Evolutionary conservation across 2,329 filamentous ascomycete species (phyloP).

Genomic region (Coniosporium tulheliwenetii): DNA sequence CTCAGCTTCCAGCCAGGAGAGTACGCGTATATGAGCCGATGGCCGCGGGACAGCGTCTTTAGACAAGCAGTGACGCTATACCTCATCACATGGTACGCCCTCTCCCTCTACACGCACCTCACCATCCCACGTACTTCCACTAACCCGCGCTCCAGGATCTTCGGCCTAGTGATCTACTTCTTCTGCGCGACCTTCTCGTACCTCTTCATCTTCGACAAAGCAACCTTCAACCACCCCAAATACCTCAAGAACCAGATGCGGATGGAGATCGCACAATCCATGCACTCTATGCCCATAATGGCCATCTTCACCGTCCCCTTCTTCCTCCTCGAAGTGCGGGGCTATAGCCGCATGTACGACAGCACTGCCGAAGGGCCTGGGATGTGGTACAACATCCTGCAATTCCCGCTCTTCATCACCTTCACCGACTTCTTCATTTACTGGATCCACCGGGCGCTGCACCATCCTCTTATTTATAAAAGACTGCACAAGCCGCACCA

Average conservation of each 20-base stretch:
- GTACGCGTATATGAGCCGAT: conserved; percentile 65
- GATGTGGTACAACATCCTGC: conserved; percentile 59
- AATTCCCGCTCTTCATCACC: conserved; percentile 75
- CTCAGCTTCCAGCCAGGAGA: conserved; percentile 54
- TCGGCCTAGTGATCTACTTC: conserved; percentile 75
- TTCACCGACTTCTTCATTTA: conserved; percentile 89
- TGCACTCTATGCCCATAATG: conserved; percentile 66
- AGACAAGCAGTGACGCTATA: conserved; percentile 65
- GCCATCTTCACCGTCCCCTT: conserved; percentile 64
- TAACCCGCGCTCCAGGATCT: conserved; percentile 44
- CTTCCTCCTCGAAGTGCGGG: conserved; percentile 71
- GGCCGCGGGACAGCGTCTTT: conserved; percentile 60
- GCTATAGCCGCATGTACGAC: conserved; percentile 80
- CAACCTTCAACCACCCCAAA: conserved; percentile 75
- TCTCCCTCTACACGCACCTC: background rate
- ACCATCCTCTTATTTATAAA: conserved; percentile 73
- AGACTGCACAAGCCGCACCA: conserved; percentile 90
- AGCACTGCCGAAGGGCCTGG: conserved; percentile 59
- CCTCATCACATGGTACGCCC: conserved; percentile 67
- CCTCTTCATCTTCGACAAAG: conserved; percentile 80
- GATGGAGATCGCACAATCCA: conserved; percentile 72
- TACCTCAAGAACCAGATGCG: conserved; percentile 88
- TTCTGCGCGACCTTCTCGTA: conserved; percentile 72
- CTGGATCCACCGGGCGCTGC: conserved; percentile 76
- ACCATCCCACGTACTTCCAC: conserved; percentile 4